Percentiles rank a stretch among this genome's conserved stretches.
Conservation (phyloP, 768 basidiomycete genomes). For the Tephrocybe rancida region DNA sequence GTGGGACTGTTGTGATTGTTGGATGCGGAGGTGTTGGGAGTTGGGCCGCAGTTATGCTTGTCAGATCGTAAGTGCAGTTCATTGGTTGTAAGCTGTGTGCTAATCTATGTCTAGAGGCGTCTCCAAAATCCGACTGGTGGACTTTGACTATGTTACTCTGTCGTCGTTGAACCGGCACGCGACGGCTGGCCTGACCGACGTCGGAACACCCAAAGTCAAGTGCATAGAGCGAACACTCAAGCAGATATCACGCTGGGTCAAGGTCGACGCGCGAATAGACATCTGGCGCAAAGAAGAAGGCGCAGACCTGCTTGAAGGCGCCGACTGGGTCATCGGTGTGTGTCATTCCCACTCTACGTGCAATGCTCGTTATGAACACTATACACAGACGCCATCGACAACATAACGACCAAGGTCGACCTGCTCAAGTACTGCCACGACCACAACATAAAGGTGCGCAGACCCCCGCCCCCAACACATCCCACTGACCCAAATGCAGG, state of each 20-base stretch:
- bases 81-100: not conserved
- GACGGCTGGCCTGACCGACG: conserved; percentile 84
- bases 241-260: conserved; percentile 81
- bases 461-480: not conserved
- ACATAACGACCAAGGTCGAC: conserved; percentile 96
- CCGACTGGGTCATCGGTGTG: conserved; percentile 93
- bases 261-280: conserved; percentile 82
- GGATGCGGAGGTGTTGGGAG: conserved; percentile 98
- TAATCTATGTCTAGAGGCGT: conserved; percentile 53
- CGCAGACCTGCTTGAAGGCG: conserved; percentile 71
- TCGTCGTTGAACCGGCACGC: conserved; percentile 96
- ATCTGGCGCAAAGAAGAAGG: conserved; percentile 88
- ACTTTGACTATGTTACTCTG: conserved; percentile 96
- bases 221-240: conserved; percentile 71
- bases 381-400: conserved; percentile 96
- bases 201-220: conserved; percentile 90
- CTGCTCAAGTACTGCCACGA: conserved; percentile 87
- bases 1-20: conserved; percentile 80
- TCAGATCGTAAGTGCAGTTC: conserved; percentile 71
- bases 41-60: conserved; percentile 94
- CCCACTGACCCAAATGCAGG: conserved; percentile 49
- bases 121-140: conserved; percentile 76
- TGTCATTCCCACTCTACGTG: not conserved
- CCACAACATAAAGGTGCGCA: conserved; percentile 71
- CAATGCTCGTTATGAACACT: too few species aligned